Conservation (phyloP, 2,329 filamentous ascomycete species). For the Penicillium sp. region DNA sequence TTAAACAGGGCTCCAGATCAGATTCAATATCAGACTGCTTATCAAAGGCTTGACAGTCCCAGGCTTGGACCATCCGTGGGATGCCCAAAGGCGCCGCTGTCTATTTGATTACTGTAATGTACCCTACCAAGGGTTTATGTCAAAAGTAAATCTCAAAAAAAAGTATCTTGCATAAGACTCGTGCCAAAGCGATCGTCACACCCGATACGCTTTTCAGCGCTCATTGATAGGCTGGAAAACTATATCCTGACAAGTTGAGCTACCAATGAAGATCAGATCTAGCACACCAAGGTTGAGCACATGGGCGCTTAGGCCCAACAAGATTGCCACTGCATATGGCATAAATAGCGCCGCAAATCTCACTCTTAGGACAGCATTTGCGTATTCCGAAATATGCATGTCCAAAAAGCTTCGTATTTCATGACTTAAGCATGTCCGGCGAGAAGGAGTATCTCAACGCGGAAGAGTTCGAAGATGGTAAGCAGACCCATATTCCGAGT, state of each 20-base stretch:
- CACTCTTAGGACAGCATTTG: too few species aligned
- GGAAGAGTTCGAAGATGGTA: not conserved
- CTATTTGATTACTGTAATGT: too few species aligned
- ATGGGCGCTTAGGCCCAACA: not conserved
- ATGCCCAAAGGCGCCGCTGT: not conserved
- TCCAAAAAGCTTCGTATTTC: not conserved
- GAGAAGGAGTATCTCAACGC: not conserved
- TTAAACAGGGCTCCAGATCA: too few species aligned
- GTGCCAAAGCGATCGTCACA: not conserved
- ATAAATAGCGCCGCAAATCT: not conserved
- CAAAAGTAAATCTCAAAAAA: not conserved
- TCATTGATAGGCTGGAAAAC: not conserved
- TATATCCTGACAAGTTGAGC: not conserved
- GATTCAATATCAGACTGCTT: too few species aligned
- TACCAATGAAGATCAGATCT: not conserved
- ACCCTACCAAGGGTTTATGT: not conserved
- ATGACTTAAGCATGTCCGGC: not conserved
- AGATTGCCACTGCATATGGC: not conserved
- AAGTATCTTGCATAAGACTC: not conserved
- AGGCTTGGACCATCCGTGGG: too few species aligned
- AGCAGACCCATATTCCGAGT: not conserved
- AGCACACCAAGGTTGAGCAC: not conserved
- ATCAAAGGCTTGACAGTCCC: too few species aligned
- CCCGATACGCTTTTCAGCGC: too few species aligned
- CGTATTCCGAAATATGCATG: not conserved